Percentiles rank a stretch among this genome's conserved stretches.
phyloP scores from a whole-genome alignment of 139 green algal species.

The Coelastrella sp. region DNA sequence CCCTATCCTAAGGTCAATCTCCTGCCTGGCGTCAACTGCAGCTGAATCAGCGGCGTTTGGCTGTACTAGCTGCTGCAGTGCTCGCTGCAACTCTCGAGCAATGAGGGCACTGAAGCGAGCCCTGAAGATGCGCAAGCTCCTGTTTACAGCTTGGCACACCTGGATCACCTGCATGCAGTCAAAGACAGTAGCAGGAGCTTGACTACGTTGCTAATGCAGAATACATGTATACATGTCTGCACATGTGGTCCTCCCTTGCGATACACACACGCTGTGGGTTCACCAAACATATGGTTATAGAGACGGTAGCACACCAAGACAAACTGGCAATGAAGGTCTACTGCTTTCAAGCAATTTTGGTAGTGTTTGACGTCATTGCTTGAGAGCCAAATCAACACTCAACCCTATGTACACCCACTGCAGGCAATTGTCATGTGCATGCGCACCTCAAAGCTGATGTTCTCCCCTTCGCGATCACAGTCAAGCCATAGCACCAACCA shows the following conservation, averaged over 20 bases:
- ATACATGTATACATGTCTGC: no score
- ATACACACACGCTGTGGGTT: no score
- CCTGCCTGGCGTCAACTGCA: conserved; percentile 91
- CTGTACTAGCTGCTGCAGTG: conserved; percentile 52
- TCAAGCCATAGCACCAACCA: conserved; percentile 98
- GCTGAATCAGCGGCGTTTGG: conserved; percentile 85
- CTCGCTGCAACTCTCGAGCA: conserved; percentile 54
- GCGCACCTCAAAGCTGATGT: conserved; percentile 99
- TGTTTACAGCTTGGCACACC: conserved; percentile 83
- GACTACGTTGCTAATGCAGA: no score
- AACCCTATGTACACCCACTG: no score
- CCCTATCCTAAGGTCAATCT: conserved; percentile 97
- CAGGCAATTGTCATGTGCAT: no score
- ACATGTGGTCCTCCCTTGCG: no score
- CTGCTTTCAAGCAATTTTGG: no score
- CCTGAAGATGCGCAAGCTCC: conserved; percentile 75
- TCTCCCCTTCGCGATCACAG: conserved; percentile 98
- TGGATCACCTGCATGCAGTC: conserved; percentile 72
- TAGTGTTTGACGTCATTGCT: no score
- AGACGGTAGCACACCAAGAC: no score
- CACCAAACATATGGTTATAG: no score
- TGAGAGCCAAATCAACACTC: no score
- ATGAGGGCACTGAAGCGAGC: conserved; percentile 92
- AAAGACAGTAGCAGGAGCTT: background rate
- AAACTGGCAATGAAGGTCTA: no score